Base-by-base conservation (phyloP, 1,284 basidiomycete species). In the Cryptococcus maquisensis region DNA sequence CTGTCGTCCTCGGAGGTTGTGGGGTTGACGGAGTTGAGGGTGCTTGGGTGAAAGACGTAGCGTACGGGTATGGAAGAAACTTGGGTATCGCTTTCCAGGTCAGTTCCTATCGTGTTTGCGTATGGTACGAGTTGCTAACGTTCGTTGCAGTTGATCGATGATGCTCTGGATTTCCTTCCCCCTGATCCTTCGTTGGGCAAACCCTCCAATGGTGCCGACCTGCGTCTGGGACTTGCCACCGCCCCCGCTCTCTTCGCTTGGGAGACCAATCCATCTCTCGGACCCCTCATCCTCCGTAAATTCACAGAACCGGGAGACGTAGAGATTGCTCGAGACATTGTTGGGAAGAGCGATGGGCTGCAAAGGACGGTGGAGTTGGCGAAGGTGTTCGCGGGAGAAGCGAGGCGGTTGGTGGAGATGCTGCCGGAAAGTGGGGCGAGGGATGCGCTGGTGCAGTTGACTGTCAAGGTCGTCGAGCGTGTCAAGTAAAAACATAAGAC, bases 21-120 rank as follows among this genome's bases (percentile, higher is more conserved):
- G 52, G 49, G 23, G 77, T 78, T 0, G 48, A 57, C 8, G 63
- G 62, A 18, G 64, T 68, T 63, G 81, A 79, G 48, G 77, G 77
- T 0, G 89, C 93, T 64, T 75, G 87, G 20, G 87, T 92, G 80
- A 93, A 94, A 73, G 94, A 98, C 71, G 84, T 89, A 18, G 95
- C 95, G 16, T 98, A 98, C 76, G 88, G 86, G 20, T 94, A 90
- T 70, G 91, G 91, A 0, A 80, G 89, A 38, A 91, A 94, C 68
- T 74, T 94, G 13, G 95, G 96, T 7, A 90, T 96, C 54, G 92
- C 92, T 5, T 93, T 94, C 78, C 93, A 96, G 83, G 92, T 92
- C 62, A 63, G 84, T 78, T 24, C 47, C 18, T 15, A 26, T 32
- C 44, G n/a, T 24, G 13, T 46, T n/a, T 13, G 23, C n/a, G 16